Conservation (phyloP, 1,284 basidiomycete species). For the Ganoderma resinaceum region DNA sequence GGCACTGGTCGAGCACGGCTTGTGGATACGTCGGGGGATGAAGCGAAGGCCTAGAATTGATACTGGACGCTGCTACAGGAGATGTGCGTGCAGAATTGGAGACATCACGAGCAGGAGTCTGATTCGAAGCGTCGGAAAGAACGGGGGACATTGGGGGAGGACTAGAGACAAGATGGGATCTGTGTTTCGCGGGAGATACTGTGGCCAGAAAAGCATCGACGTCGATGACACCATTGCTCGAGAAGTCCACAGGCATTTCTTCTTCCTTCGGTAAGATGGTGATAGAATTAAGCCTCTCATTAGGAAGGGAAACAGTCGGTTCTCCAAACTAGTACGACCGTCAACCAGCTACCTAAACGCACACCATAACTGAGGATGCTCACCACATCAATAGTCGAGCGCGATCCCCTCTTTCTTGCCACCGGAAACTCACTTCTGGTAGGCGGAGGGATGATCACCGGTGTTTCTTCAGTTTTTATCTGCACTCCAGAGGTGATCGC, state of each 20-base stretch:
- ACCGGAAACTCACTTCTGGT: constrained; percentile 2
- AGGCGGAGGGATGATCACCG: constrained; percentile 10
- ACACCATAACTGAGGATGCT: background rate
- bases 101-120: background rate
- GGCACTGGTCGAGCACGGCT: constrained; percentile 21
- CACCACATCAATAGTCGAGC: constrained; percentile 29
- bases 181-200: background rate
- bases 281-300: background rate
- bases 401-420: constrained; percentile 16
- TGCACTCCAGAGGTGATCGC: constrained; percentile 6
- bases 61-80: background rate
- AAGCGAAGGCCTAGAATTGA: background rate
- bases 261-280: background rate
- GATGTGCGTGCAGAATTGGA: background rate
- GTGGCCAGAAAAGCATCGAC: constrained; percentile 7
- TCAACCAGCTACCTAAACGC: background rate
- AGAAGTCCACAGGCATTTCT: background rate
- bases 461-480: constrained; percentile 21
- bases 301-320: constrained; percentile 7
- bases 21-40: background rate
- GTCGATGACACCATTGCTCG: background rate
- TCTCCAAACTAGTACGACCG: constrained; percentile 21
- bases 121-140: background rate
- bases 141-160: constrained; percentile 1
- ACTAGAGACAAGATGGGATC: background rate